Conservation (phyloP, 75 land plant species). For the Adiantum capillusveneris region DNA sequence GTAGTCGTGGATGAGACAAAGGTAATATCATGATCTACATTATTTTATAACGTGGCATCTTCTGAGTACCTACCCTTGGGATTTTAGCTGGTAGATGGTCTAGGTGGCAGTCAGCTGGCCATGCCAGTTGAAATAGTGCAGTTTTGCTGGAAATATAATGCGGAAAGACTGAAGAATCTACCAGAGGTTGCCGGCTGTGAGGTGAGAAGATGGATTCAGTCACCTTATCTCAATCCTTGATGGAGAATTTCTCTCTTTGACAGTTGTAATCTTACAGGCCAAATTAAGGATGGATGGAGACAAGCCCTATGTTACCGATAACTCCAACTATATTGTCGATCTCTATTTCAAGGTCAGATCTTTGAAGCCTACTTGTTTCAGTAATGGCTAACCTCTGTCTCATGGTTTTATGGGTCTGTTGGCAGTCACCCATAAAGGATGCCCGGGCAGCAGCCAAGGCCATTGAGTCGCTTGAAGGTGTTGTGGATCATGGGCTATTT, state of each 20-base stretch:
- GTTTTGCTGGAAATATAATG: conserved; percentile 93
- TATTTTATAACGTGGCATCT: no score
- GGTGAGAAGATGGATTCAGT: conserved; percentile 6
- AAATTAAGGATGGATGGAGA: conserved; percentile 57
- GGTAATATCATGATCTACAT: conserved; percentile 3
- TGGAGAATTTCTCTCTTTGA: not conserved
- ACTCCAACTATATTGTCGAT: conserved; percentile 88
- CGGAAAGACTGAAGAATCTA: conserved; percentile 51
- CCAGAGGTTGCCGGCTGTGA: conserved; percentile 82
- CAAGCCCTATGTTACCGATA: conserved; percentile 85
- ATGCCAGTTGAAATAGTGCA: conserved; percentile 94
- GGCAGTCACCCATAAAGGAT: conserved; percentile 68
- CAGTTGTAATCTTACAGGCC: conserved; percentile 20
- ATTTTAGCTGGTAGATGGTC: conserved; percentile 53
- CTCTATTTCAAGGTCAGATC: conserved; percentile 55
- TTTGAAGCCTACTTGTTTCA: not conserved
- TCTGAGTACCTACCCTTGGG: no score
- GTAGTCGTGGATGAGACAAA: conserved; percentile 84
- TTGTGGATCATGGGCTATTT: conserved; percentile 91
- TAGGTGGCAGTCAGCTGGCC: conserved; percentile 86
- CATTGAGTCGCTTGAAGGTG: conserved; percentile 74
- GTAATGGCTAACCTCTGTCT: not conserved
- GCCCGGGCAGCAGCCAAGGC: conserved; percentile 59
- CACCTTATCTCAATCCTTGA: not conserved
- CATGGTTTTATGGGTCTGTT: not conserved